Conservation (phyloP, 495 filamentous ascomycete species). For the Lophium mytilinum region DNA sequence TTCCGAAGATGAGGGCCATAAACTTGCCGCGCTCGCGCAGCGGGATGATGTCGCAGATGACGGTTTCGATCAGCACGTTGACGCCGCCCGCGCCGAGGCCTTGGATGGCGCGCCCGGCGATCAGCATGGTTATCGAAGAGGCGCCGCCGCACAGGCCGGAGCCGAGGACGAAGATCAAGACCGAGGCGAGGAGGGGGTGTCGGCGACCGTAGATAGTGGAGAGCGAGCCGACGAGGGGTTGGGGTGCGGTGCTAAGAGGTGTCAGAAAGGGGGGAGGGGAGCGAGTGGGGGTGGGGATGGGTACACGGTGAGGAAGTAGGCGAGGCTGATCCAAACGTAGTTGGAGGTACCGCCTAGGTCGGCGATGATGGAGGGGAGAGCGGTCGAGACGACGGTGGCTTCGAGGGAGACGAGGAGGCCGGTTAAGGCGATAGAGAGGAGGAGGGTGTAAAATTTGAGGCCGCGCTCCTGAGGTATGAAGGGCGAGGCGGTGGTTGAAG, state of each 20-base stretch:
- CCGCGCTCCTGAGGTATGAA: too few species aligned
- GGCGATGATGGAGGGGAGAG: conserved; percentile 35
- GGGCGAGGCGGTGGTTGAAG: too few species aligned
- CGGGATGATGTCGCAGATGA: conserved; percentile 38
- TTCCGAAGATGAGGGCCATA: conserved; percentile 25
- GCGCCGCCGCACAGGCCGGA: conserved; percentile 13
- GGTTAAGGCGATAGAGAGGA: conserved; percentile 33
- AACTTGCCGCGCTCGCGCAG: conserved; percentile 34
- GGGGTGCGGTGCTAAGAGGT: background rate
- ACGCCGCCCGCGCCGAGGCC: conserved; percentile 17
- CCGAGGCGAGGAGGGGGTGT: conserved; percentile 3
- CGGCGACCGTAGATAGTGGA: conserved; percentile 21
- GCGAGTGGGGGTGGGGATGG: too few species aligned
- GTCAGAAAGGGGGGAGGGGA: too few species aligned
- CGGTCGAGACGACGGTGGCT: conserved; percentile 35
- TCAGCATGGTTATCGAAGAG: conserved; percentile 6
- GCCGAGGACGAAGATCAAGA: conserved; percentile 13
- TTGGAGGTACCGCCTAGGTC: conserved; percentile 29
- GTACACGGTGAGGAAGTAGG: conserved; percentile 32
- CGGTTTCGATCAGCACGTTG: conserved; percentile 28
- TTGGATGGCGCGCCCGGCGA: conserved; percentile 20
- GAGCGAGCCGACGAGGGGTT: conserved; percentile 18
- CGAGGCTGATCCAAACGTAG: conserved; percentile 41
- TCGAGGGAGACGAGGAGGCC: conserved; percentile 37
- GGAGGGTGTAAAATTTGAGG: conserved; percentile 34